These are phyloP conservation scores for Juncus inflexus DNA, from an alignment of 176 grass and related monocot species.

Conservation along the genomic window DNA sequence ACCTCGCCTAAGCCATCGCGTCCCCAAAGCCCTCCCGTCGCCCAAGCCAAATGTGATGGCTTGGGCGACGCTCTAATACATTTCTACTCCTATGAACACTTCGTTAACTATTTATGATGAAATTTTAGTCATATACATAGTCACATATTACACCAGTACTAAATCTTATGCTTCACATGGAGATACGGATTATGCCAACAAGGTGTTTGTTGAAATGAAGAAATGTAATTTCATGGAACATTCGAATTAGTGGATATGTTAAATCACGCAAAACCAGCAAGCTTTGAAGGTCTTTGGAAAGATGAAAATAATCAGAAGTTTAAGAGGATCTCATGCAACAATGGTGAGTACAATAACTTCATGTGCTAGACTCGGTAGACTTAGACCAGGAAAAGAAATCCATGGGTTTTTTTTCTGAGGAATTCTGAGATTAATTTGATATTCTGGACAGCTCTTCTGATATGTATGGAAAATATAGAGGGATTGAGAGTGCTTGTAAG, in stretches of 20 bases:
- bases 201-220: constrained; percentile 69
- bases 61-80: constrained; percentile 44
- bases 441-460: constrained; percentile 50
- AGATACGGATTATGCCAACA: constrained; percentile 20
- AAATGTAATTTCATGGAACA: constrained; percentile 73
- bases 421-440: constrained; percentile 52
- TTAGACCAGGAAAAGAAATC: constrained; percentile 62
- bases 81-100: constrained; percentile 34
- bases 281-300: constrained; percentile 40
- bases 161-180: constrained; percentile 15
- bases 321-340: constrained; percentile 38
- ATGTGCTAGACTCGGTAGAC: constrained; percentile 51
- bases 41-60: no score
- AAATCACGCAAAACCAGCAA: constrained; percentile 40
- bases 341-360: constrained; percentile 61
- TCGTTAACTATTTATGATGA: constrained; percentile 43
- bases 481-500: constrained; percentile 25
- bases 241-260: constrained; percentile 53
- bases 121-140: constrained; percentile 39
- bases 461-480: constrained; percentile 52
- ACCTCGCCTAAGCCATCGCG: no score
- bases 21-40: no score
- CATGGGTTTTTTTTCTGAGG: constrained; percentile 38
- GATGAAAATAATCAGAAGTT: constrained; percentile 56
- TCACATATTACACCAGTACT: constrained; percentile 47